Base-by-base conservation (phyloP, 2,329 filamentous ascomycete genomes). In the Paramyrothecium roridum region DNA sequence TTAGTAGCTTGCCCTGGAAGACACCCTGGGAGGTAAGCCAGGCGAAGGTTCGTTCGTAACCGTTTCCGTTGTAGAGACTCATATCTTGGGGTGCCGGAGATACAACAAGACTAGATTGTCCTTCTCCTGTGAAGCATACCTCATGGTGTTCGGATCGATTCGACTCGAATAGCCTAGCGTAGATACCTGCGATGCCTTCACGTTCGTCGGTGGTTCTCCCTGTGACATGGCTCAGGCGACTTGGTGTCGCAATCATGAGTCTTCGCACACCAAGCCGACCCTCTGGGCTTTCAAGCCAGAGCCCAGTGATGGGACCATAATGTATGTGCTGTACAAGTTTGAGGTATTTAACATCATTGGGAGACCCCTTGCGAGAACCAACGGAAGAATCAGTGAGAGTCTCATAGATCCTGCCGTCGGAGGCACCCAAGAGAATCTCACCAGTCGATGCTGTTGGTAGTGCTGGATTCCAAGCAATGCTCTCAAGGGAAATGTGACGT, bases 301-400 rank as follows among this genome's bases (percentile, higher is more conserved):
- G 69, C 1, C 95, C 95, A 1, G 90, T 91, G 40, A 98, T 83
- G 1, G 93, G 85, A 0, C 89, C 90, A 70, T 96, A 92, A 1
- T 88, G 84, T 8, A 92, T 81, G 67, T 89, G 93, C 70, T 93
- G 92, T 19, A 99, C 81, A 37, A 81, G 83, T 71, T 93, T 93
- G 57, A 96, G 75, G 70, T 96, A 96, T 73, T 91, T 92, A 70
- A 99, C 95, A 71, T 98, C 93, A 67, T 91, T 85, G 73, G 97
- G 98, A 74, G 97, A 97, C 70, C 98, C 95, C 67, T 91, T 85
- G 73, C 97, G 98, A 74, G 97, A 97, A 70, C 98, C 95, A 50
- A 89, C 91, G 16, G 91, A 90, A 3, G 92, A 91, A 71, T 99
- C 95, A 67, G 99, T 93, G 65, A 91, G 97, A 19, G 88, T 88